A percentile compares a stretch with the other conserved stretches of the same genome.
phyloP scores from a whole-genome alignment of 768 basidiomycete species.

The Trametes sanguinea region DNA sequence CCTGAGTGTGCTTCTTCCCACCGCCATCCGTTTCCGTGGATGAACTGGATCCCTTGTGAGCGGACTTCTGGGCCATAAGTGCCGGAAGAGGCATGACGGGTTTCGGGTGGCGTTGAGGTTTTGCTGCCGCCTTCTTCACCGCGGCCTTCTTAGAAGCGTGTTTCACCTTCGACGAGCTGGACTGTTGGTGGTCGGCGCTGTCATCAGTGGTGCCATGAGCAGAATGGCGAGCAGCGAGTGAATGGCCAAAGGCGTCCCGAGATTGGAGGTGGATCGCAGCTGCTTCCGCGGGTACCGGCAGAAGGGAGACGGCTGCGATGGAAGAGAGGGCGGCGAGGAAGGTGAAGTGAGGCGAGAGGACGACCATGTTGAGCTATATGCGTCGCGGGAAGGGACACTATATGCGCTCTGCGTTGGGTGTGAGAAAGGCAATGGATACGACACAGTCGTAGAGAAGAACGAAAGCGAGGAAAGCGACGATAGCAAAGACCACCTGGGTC shows the following conservation, averaged over 20 bases:
- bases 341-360: slow-evolving; percentile 49
- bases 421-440: slow-evolving; percentile 23
- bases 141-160: background rate
- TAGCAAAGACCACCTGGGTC: slow-evolving; percentile 58
- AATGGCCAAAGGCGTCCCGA: background rate
- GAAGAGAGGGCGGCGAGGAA: slow-evolving; percentile 48
- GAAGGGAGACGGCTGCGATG: slow-evolving; percentile 44
- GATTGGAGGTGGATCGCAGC: slow-evolving; percentile 35
- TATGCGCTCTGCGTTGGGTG: slow-evolving; percentile 23
- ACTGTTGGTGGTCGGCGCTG: background rate
- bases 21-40: background rate
- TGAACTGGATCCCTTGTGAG: background rate
- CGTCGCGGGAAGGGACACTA: slow-evolving; percentile 21
- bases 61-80: slow-evolving; percentile 1
- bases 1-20: background rate
- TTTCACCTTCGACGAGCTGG: background rate
- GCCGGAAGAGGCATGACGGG: slow-evolving; percentile 16
- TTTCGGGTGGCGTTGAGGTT: slow-evolving; percentile 10
- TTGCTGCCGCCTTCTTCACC: background rate
- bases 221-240: slow-evolving; percentile 18
- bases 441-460: slow-evolving; percentile 25
- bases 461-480: slow-evolving; percentile 26
- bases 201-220: slow-evolving; percentile 4
- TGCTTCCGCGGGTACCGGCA: slow-evolving; percentile 40
- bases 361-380: slow-evolving; percentile 45